These are phyloP conservation scores for Tribonema minus DNA, from an alignment of 108 stramenopile genomes.

Conservation along the genomic window DNA sequence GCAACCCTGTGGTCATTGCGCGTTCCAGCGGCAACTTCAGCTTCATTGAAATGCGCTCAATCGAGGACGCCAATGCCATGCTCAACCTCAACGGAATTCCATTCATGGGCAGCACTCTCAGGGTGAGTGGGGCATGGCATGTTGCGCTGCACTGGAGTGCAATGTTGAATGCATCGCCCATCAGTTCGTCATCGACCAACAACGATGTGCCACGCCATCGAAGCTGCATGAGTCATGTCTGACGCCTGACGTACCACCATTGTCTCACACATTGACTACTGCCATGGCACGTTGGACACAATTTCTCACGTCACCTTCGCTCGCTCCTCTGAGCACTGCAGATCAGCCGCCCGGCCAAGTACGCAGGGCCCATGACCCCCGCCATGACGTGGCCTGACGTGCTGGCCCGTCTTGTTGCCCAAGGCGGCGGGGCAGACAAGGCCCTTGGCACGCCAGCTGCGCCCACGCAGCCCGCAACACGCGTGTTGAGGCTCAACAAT, in stretches of 20 bases:
- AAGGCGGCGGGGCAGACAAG: not conserved
- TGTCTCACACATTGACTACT: no score
- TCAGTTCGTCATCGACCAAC: no score
- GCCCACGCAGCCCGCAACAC: conserved; percentile 43
- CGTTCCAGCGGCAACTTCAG: conserved; percentile 84
- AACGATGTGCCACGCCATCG: no score
- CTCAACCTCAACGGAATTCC: conserved; percentile 89
- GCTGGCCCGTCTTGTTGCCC: conserved; percentile 57
- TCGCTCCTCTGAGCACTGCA: no score
- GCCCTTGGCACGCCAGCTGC: conserved; percentile 1
- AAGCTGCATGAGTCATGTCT: no score
- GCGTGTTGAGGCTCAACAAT: conserved; percentile 79
- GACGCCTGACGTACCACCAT: no score
- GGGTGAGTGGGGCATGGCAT: no score
- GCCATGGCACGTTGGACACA: no score
- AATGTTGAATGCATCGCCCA: no score
- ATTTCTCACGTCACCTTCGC: no score
- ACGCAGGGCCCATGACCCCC: conserved; percentile 72
- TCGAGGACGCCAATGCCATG: conserved; percentile 78
- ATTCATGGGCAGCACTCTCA: conserved; percentile 64
- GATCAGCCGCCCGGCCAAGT: conserved; percentile 82
- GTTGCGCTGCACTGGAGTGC: no score
- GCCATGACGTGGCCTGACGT: conserved; percentile 92
- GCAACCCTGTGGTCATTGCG: conserved; percentile 67
- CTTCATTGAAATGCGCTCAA: conserved; percentile 76